A percentile compares a stretch with the other conserved stretches of the same genome.
Conservation (phyloP, 805 yeast species). For the Myxozyma lipomycoides region DNA sequence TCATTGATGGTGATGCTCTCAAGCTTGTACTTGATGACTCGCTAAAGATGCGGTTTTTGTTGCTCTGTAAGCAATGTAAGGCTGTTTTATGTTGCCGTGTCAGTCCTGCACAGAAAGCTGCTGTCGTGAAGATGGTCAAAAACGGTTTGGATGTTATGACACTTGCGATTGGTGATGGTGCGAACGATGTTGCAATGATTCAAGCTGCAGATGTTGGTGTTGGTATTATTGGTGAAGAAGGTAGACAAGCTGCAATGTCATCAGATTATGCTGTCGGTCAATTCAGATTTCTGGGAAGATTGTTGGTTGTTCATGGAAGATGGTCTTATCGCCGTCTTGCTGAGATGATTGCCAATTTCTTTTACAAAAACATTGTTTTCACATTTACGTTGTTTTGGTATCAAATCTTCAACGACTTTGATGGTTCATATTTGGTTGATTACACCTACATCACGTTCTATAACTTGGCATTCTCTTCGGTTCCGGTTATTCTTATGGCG, state of each 20-base stretch:
- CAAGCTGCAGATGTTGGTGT: slow-evolving; percentile 82
- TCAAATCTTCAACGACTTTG: slow-evolving; percentile 63
- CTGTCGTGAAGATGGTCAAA: slow-evolving; percentile 65
- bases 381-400: slow-evolving; percentile 75
- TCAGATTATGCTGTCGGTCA: slow-evolving; percentile 82
- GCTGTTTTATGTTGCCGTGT: slow-evolving; percentile 82
- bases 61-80: slow-evolving; percentile 69
- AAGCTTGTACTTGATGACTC: slow-evolving; percentile 43
- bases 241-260: slow-evolving; percentile 82
- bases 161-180: slow-evolving; percentile 80
- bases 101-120: slow-evolving; percentile 79
- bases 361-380: slow-evolving; percentile 71
- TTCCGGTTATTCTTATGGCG: slow-evolving; percentile 71
- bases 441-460: slow-evolving; percentile 74
- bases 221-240: slow-evolving; percentile 85
- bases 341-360: slow-evolving; percentile 75
- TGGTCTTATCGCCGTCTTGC: slow-evolving; percentile 75
- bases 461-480: slow-evolving; percentile 75
- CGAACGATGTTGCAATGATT: slow-evolving; percentile 84
- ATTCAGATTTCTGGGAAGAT: slow-evolving; percentile 60
- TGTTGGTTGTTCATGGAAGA: slow-evolving; percentile 74
- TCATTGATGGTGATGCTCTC: slow-evolving; percentile 69
- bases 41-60: slow-evolving; percentile 53
- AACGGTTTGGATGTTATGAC: slow-evolving; percentile 66
- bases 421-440: slow-evolving; percentile 72